A percentile compares a stretch with the other conserved stretches of the same genome.
phyloP scores from a whole-genome alignment of 208 protist species.

The Crithidia bombi region DNA sequence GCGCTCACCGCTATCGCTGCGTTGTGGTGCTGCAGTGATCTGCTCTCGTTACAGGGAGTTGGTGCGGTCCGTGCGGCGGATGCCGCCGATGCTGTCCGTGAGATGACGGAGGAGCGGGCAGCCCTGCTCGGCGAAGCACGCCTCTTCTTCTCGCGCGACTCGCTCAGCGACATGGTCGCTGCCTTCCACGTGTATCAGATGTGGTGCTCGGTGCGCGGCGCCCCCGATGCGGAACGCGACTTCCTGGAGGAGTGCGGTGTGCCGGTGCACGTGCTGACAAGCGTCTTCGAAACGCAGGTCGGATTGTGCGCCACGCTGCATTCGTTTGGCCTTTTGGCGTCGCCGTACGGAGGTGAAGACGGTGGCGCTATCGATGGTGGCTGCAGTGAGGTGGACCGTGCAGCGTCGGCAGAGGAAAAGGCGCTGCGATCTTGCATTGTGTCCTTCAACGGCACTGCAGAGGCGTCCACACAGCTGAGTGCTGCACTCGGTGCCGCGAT shows the following conservation, averaged over 20 bases:
- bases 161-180: conserved; percentile 67
- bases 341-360: not conserved
- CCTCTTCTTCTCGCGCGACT: conserved; percentile 78
- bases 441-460: not conserved
- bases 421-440: conserved; percentile 10
- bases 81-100: conserved; percentile 13
- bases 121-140: conserved; percentile 67
- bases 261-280: conserved; percentile 38
- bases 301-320: conserved; percentile 28
- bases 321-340: conserved; percentile 4
- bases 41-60: conserved; percentile 39
- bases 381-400: conserved; percentile 11
- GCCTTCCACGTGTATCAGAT: conserved; percentile 82
- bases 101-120: conserved; percentile 28
- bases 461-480: conserved; percentile 8
- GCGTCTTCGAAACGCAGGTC: conserved; percentile 40
- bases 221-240: conserved; percentile 31
- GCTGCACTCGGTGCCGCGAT: conserved; percentile 30
- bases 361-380: not conserved
- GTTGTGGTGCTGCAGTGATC: conserved; percentile 62
- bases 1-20: conserved; percentile 66
- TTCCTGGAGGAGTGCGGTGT: conserved; percentile 71
- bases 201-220: conserved; percentile 54
- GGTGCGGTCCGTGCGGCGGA: conserved; percentile 18
- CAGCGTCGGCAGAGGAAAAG: conserved; percentile 15